A percentile compares a stretch with the other conserved stretches of the same genome.
These are phyloP conservation scores for Rhododendron williamsianum DNA, from an alignment of 148 eudicot species.

Conservation along the genomic window DNA sequence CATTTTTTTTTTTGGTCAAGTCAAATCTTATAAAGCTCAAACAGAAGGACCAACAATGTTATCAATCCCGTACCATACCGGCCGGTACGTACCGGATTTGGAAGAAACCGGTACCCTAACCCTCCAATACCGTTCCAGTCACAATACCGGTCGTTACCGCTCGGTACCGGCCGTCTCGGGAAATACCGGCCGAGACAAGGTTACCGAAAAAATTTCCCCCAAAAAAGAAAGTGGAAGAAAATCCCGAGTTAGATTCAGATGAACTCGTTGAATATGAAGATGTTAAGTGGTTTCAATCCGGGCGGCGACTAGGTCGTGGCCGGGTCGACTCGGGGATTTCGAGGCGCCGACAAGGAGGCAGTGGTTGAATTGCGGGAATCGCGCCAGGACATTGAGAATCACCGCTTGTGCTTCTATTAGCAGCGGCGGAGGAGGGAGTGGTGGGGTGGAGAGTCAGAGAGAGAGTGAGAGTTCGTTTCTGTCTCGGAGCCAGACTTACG, in stretches of 20 bases:
- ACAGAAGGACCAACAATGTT: too few relatives aligned
- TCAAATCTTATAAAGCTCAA: too few relatives aligned
- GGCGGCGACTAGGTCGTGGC: conserved; percentile 20
- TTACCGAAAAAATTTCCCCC: neutral
- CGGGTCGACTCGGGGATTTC: conserved; percentile 23
- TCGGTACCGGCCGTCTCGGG: too few relatives aligned
- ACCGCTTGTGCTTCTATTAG: conserved; percentile 52
- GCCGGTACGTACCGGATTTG: too few relatives aligned
- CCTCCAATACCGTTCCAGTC: too few relatives aligned
- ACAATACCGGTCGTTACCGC: too few relatives aligned
- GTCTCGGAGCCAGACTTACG: conserved; percentile 69
- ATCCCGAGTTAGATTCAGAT: conserved; percentile 12
- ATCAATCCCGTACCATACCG: too few relatives aligned
- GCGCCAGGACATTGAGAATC: conserved; percentile 31
- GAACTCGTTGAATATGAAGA: conserved; percentile 54
- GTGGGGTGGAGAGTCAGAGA: conserved; percentile 17
- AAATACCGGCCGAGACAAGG: too few relatives aligned
- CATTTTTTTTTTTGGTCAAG: too few relatives aligned
- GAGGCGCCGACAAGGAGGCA: conserved; percentile 24
- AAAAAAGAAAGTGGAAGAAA: conserved; percentile 3
- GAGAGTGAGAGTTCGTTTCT: conserved; percentile 33
- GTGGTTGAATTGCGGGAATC: conserved; percentile 11
- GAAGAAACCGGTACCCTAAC: too few relatives aligned
- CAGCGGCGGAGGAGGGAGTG: conserved; percentile 21
- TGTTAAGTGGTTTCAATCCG: conserved; percentile 38